These are phyloP conservation scores for Musa itinerans DNA, from an alignment of 176 grass and related monocot species.

Conservation along the genomic window DNA sequence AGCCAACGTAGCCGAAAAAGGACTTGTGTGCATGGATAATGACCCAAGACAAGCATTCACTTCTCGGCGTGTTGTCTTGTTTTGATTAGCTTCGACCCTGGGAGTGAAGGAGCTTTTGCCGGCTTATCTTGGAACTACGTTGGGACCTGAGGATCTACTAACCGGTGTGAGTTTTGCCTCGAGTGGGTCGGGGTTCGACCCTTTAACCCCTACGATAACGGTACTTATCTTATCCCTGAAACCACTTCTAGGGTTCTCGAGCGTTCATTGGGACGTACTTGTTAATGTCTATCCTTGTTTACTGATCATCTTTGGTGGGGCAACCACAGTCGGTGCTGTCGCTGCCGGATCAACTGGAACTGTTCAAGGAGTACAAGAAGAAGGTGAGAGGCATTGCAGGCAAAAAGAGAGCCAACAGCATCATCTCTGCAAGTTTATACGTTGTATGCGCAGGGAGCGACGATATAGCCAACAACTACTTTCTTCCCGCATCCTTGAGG, in stretches of 20 bases:
- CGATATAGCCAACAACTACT: constrained; percentile 56
- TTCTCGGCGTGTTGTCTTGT: too few species aligned
- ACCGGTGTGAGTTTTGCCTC: constrained; percentile 34
- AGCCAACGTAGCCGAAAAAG: too few species aligned
- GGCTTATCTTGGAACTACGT: constrained; percentile 23
- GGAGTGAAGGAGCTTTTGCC: constrained; percentile 33
- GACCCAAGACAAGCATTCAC: too few species aligned
- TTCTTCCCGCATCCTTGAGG: constrained; percentile 14
- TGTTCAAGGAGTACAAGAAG: constrained; percentile 46
- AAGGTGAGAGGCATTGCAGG: constrained; percentile 35
- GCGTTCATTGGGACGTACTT: too few species aligned
- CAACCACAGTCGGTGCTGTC: constrained; percentile 12
- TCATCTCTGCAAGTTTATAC: constrained; percentile 30
- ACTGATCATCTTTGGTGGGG: background rate
- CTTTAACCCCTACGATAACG: constrained; percentile 8
- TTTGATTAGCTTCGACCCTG: constrained; percentile 16
- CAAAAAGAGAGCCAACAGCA: constrained; percentile 16
- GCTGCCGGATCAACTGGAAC: constrained; percentile 28
- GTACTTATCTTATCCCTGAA: background rate
- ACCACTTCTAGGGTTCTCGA: too few species aligned
- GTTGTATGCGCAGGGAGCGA: constrained; percentile 35
- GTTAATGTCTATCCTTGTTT: too few species aligned
- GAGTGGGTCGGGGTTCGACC: constrained; percentile 25
- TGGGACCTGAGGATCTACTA: constrained; percentile 24
- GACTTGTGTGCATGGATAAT: too few species aligned